phyloP scores from a whole-genome alignment of 2,329 filamentous ascomycete genomes.

The Zalaria sp. region DNA sequence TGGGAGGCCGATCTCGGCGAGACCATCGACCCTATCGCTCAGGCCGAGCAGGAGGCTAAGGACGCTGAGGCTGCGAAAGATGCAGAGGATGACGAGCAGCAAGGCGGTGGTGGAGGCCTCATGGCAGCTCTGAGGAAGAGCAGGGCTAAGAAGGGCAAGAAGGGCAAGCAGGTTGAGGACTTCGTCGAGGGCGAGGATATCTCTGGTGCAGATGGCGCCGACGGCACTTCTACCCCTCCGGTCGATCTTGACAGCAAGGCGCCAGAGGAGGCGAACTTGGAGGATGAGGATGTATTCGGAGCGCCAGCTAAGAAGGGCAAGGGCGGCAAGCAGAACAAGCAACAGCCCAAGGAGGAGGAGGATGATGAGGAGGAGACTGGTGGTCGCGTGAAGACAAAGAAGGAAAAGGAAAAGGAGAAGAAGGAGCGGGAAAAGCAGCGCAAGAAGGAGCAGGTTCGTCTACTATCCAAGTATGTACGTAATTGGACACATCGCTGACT shows the following conservation, averaged over 20 bases:
- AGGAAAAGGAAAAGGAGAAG: slow-evolving; percentile 95
- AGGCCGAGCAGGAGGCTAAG: slow-evolving; percentile 30
- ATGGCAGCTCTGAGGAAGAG: slow-evolving; percentile 38
- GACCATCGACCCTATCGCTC: slow-evolving; percentile 47
- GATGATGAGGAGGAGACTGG: slow-evolving; percentile 40
- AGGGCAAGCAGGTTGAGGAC: slow-evolving; percentile 61
- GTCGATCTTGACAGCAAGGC: slow-evolving; percentile 48
- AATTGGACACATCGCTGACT: neutral
- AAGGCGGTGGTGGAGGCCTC: slow-evolving; percentile 33
- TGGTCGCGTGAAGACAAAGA: slow-evolving; percentile 78
- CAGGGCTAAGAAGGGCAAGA: slow-evolving; percentile 74
- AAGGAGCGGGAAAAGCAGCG: slow-evolving; percentile 97
- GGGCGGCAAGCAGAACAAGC: slow-evolving; percentile 30
- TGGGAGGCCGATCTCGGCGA: slow-evolving; percentile 93
- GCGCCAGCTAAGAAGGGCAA: slow-evolving; percentile 59
- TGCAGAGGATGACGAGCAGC: slow-evolving; percentile 36
- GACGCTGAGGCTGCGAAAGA: slow-evolving; percentile 29
- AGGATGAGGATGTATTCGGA: slow-evolving; percentile 66
- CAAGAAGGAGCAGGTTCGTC: slow-evolving; percentile 85
- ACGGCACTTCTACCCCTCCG: slow-evolving; percentile 22
- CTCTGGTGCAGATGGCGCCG: slow-evolving; percentile 23
- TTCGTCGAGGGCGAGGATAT: slow-evolving; percentile 55
- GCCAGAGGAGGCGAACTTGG: slow-evolving; percentile 59
- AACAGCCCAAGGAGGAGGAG: slow-evolving; percentile 28
- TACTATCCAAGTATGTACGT: neutral